Base-by-base conservation (phyloP, 2,329 filamentous ascomycete species). In the Fusarium ramigenum region DNA sequence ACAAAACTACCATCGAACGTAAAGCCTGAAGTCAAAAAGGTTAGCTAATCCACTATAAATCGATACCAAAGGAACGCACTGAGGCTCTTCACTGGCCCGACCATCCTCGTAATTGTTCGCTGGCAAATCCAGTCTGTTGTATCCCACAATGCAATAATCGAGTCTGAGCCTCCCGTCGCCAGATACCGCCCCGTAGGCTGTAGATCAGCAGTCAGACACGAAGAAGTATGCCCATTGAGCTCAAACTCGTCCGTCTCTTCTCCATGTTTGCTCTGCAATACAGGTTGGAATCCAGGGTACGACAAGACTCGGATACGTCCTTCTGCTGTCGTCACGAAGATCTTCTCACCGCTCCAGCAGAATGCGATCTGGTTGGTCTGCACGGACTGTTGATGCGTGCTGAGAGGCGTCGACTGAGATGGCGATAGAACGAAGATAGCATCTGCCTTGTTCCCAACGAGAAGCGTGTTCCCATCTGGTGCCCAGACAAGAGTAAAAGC, bases 1-100 rank as follows among this genome's bases (percentile, higher is more conserved):
- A 95, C 83, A 78, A 91, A 96, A 77, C 89, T 91, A 2, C 93
- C 93, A 76, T 95, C 93, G 81, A 93, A 95, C 21, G 90, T 93
- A 79, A 95, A 96, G 78, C 92, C 91, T 90, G 30, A 28, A 53
- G 32, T 32, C 12, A 34, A 50, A 72, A n/a, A 36, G 19, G 50
- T 77, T 49, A 77, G 75, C 44, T 19, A 59, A 30, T 39, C 9
- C 30, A 56, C 46, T 28, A 28, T 30, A 52, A 40, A 21, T 34
- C 4, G 37, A 30, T n/a, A 54, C 14, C 25, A 30, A 42, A 37
- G n/a, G n/a, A 34, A 83, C 87, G 69, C 81, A 90, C 88, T 90
- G 63, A 95, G 86, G 78, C 89, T 93, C 77, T 89, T 88, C 34
- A 95, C 90, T 7, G 92, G 90, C 4, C 92, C 92, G 15, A 88